Evolutionary conservation across 2,329 filamentous ascomycete genomes (phyloP).

Genomic region (Aspergillus sojae): DNA sequence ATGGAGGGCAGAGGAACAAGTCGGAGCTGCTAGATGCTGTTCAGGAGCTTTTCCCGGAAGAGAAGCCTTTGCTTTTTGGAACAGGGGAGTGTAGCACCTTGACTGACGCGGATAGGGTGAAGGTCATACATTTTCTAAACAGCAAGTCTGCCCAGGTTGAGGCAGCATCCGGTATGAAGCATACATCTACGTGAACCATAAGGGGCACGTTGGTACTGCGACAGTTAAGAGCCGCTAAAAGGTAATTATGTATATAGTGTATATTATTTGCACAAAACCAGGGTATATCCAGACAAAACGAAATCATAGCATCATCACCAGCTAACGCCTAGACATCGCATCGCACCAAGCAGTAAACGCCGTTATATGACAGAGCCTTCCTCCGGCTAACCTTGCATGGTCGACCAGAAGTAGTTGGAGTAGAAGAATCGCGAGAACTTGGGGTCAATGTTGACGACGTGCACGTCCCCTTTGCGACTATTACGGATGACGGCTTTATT

Average conservation of each 20-base stretch:
- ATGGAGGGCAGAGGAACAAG: conserved; percentile 13
- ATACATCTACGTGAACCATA: neutral
- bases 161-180: neutral
- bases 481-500: conserved; percentile 84
- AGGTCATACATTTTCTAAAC: conserved; percentile 17
- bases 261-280: conserved; percentile 8
- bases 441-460: conserved; percentile 90
- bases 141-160: neutral
- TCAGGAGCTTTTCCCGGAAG: conserved; percentile 31
- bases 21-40: conserved; percentile 32
- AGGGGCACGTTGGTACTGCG: neutral
- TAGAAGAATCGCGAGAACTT: conserved; percentile 93
- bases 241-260: conserved; percentile 8
- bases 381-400: conserved; percentile 59
- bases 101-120: conserved; percentile 24
- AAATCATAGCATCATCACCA: conserved; percentile 1
- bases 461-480: conserved; percentile 83
- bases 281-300: conserved; percentile 18
- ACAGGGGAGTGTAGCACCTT: conserved; percentile 17
- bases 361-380: neutral
- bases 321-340: conserved; percentile 23
- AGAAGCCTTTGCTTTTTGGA: conserved; percentile 19
- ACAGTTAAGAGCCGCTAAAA: too few species aligned
- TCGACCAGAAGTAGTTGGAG: conserved; percentile 95
- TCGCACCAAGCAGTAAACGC: neutral